A percentile compares a stretch with the other conserved stretches of the same genome.
These are phyloP conservation scores for Exophiala alcalophila DNA, from an alignment of 2,329 filamentous ascomycete species.

Conservation along the genomic window DNA sequence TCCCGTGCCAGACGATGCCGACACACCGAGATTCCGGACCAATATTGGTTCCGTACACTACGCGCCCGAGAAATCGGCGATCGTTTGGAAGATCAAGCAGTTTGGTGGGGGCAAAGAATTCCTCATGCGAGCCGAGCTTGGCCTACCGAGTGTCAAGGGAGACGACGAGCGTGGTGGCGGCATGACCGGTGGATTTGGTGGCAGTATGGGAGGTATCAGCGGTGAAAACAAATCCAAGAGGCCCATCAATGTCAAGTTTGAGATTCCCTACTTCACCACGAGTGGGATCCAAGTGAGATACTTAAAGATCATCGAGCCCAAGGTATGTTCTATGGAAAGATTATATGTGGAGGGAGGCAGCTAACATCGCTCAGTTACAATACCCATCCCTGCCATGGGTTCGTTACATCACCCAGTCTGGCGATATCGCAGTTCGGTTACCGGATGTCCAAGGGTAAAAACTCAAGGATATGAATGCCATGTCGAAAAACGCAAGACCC, in stretches of 20 bases:
- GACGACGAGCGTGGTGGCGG: constrained; percentile 94
- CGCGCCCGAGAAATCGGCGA: constrained; percentile 92
- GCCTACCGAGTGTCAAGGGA: constrained; percentile 86
- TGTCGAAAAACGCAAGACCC: no score
- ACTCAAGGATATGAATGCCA: neutral
- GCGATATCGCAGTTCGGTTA: constrained; percentile 90
- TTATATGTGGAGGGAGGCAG: no score
- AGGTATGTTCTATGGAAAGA: constrained; percentile 73
- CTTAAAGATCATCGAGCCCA: constrained; percentile 98
- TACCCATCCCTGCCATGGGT: constrained; percentile 98
- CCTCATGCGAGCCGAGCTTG: constrained; percentile 94
- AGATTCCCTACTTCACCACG: constrained; percentile 99
- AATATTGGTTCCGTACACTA: constrained; percentile 98
- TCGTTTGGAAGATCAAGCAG: constrained; percentile 99
- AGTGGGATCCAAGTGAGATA: constrained; percentile 98
- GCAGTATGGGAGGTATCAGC: constrained; percentile 90
- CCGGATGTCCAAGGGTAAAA: constrained; percentile 68
- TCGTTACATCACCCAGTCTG: constrained; percentile 96
- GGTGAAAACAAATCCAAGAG: constrained; percentile 80
- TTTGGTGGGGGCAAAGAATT: constrained; percentile 99
- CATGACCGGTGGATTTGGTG: constrained; percentile 96
- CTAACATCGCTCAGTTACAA: constrained; percentile 67
- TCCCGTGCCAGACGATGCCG: constrained; percentile 93
- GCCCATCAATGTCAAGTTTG: constrained; percentile 98
- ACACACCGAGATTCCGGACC: constrained; percentile 91